Conservation (phyloP, 768 basidiomycete species). For the Suillus occidentalis region DNA sequence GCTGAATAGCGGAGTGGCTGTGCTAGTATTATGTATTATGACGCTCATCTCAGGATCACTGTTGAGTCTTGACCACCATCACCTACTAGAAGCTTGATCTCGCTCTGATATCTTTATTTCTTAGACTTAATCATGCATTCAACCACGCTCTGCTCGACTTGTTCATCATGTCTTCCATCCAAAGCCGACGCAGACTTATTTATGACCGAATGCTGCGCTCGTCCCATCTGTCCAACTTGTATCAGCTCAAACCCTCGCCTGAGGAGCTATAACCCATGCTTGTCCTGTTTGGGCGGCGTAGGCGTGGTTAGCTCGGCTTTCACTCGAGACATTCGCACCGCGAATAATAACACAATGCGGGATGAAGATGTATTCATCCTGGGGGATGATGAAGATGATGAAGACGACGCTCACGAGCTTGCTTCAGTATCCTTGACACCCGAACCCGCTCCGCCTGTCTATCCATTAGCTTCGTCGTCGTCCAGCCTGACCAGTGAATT, state of each 20-base stretch:
- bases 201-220: constrained; percentile 62
- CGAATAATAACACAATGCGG: constrained; percentile 51
- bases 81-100: background rate
- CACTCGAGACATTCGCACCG: constrained; percentile 5
- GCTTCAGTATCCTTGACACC: background rate
- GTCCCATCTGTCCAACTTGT: constrained; percentile 65
- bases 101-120: background rate
- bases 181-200: constrained; percentile 32
- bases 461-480: background rate
- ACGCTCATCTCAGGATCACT: background rate
- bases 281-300: constrained; percentile 64
- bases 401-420: constrained; percentile 35
- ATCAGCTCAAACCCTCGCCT: constrained; percentile 61
- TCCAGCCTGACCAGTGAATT: background rate
- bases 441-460: constrained; percentile 6
- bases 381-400: constrained; percentile 61
- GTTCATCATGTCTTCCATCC: constrained; percentile 58
- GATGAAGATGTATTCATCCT: constrained; percentile 67
- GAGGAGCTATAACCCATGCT: constrained; percentile 68
- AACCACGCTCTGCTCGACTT: constrained; percentile 53
- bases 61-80: background rate
- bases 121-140: constrained; percentile 1
- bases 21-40: constrained; percentile 1
- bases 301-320: constrained; percentile 34
- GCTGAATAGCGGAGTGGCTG: constrained; percentile 5